phyloP scores from a whole-genome alignment of 2,329 filamentous ascomycete genomes.

The Chaetomium olivaceum region DNA sequence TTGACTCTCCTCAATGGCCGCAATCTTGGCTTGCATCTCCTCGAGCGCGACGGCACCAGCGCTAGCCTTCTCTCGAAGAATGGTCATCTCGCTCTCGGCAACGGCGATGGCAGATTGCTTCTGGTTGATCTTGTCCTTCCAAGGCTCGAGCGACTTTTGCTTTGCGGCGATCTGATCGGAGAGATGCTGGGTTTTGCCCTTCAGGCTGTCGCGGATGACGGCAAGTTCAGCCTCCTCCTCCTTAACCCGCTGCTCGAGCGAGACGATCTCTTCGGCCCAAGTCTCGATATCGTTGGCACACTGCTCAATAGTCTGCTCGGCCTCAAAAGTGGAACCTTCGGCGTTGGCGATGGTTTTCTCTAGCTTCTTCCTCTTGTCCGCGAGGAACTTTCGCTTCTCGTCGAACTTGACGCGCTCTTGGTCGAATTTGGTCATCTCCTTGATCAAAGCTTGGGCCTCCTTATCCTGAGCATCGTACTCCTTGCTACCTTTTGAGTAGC shows the following conservation, averaged over 20 bases:
- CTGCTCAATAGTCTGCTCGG: slow-evolving; percentile 74
- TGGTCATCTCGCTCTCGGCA: slow-evolving; percentile 90
- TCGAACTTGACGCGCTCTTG: slow-evolving; percentile 97
- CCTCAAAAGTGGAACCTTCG: slow-evolving; percentile 71
- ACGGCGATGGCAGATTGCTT: slow-evolving; percentile 94
- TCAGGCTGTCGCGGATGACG: slow-evolving; percentile 80
- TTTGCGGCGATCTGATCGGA: slow-evolving; percentile 90
- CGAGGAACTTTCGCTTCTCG: slow-evolving; percentile 93
- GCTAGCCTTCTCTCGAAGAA: slow-evolving; percentile 85
- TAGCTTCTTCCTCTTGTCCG: slow-evolving; percentile 89
- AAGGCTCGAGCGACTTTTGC: slow-evolving; percentile 92
- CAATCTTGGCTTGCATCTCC: slow-evolving; percentile 79
- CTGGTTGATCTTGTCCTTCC: slow-evolving; percentile 95
- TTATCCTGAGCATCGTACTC: slow-evolving; percentile 83
- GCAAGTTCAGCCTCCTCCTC: slow-evolving; percentile 79
- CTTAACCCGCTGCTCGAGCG: slow-evolving; percentile 74
- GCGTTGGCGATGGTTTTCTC: slow-evolving; percentile 83
- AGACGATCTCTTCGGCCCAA: slow-evolving; percentile 70
- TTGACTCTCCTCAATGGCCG: slow-evolving; percentile 69
- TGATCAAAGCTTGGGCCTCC: slow-evolving; percentile 72
- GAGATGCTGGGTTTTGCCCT: slow-evolving; percentile 92
- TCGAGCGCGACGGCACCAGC: slow-evolving; percentile 81
- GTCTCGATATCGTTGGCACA: slow-evolving; percentile 77
- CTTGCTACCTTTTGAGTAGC: slow-evolving; percentile 78
- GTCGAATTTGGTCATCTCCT: slow-evolving; percentile 89